Evolutionary conservation across 768 basidiomycete species (phyloP).

Genomic region (Mycena filopes): DNA sequence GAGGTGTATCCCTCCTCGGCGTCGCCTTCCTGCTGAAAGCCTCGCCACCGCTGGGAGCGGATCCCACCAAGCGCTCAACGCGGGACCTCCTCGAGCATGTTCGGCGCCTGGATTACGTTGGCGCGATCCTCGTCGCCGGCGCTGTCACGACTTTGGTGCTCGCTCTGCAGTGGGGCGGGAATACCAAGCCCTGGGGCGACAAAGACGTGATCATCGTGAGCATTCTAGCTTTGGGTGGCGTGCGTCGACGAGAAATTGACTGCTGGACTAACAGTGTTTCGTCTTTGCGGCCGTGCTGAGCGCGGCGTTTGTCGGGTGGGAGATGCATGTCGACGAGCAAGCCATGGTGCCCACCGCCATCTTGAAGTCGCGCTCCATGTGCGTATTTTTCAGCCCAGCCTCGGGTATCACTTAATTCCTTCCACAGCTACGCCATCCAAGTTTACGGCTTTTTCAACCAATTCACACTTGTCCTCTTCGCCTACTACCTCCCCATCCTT

Average conservation of each 20-base stretch:
- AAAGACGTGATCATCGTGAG: constrained; percentile 26
- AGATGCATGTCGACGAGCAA: constrained; percentile 4
- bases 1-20: constrained; percentile 21
- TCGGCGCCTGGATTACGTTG: constrained; percentile 49
- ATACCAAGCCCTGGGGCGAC: constrained; percentile 50
- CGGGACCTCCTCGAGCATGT: constrained; percentile 15
- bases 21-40: constrained; percentile 18
- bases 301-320: constrained; percentile 7
- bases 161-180: constrained; percentile 56
- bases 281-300: no score
- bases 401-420: background rate
- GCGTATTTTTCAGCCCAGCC: background rate
- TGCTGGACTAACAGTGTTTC: no score
- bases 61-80: background rate
- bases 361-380: constrained; percentile 18
- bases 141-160: constrained; percentile 49
- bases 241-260: background rate
- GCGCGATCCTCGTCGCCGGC: constrained; percentile 46
- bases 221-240: background rate
- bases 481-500: constrained; percentile 30
- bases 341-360: constrained; percentile 19
- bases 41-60: constrained; percentile 15
- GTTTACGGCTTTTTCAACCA: constrained; percentile 13
- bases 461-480: constrained; percentile 19
- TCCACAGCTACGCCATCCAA: constrained; percentile 1